Evolutionary conservation across 805 yeast genomes (phyloP), one percentile per base, ranked within the genome.

Genomic region (Kodamaea kaohsiungensis): DNA sequence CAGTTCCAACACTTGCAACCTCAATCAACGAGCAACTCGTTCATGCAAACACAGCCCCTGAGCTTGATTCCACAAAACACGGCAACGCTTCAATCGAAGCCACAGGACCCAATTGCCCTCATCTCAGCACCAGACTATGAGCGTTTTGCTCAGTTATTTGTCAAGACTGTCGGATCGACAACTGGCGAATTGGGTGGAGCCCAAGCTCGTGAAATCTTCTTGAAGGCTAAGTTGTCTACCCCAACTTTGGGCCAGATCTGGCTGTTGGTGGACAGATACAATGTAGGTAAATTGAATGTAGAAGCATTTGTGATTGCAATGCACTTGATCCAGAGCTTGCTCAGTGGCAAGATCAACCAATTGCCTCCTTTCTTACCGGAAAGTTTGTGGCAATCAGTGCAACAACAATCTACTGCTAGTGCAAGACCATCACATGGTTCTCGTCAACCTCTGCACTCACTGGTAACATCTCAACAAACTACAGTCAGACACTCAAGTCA

Each of bases 241-340:
- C 81, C 82, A 22, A 80, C 85, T 1, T 76, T 95, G 57, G 96
- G 96, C 54, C 88, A 86, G 66, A 86, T 95, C 55, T 95, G 99
- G 99, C 81, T 81, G 52, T 76, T 93, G 54, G 95, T 89, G 45
- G 99, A 95, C 67, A 83, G 85, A 56, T 80, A 81, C 52, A 85
- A 85, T 61, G 71, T 81, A 1, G 99, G 99, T 4, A 77, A 82
- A 53, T 81, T 95, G 62, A 78, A 82, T 53, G 82, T 85, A 65
- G 79, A 85, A 13, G 92, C 90, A 66, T 95, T 95, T 63, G 83
- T 90, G 46, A 82, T 93, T 63, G 98, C 98, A 7, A 93, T 95
- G 99, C 96, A 89, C 70, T 79, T 95, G 66, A 90, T 95, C 59
- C 98, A 93, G 69, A 86, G 91, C 60, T 74, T 87, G 33, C 76